Evolutionary conservation across 2,329 filamentous ascomycete species (phyloP), one percentile per base, ranked within the genome.

Genomic region (Colletotrichum sidae): DNA sequence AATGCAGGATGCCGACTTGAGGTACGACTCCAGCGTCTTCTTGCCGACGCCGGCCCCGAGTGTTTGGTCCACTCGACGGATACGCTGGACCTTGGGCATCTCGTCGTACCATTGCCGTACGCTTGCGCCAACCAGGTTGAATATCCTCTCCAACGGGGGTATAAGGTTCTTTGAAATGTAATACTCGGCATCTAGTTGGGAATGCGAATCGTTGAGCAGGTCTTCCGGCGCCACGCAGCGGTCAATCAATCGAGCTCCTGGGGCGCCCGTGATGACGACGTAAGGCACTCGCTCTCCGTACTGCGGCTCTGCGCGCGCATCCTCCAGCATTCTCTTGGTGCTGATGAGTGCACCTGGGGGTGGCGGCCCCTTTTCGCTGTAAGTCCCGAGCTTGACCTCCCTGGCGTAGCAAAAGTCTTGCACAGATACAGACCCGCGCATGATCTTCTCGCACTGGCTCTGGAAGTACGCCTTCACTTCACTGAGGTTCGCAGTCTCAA

Each of bases 161-260:
- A 99, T 96, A 8, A 99, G 75, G 74, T 97, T 98, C 81, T 97
- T 98, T 15, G 87, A 88, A 72, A 99, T 98, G 80, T 99, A 99
- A 78, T 99, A 99, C 71, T 97, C 94, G 0, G 94, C 90, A 73
- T 99, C 96, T 15, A 99, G 86, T 71, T 93, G 90, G 55, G 91
- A 86, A 71, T 95, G 88, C 25, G 92, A 88, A 69, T 92, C 92
- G 57, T 87, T 82, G 2, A 98, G 84, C 4, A 98, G 82, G 9
- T 90, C 89, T 71, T 97, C 94, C 0, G 96, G 96, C 38, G 93
- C 88, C 0, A 99, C 92, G 74, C 94, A 97, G 11, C 96, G 91
- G 76, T 98, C 95, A 69, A 94, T 90, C 8, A 99, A 86, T 37
- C 93, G 83, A 8, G 94, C 91, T 0, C 94, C 93, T 0, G 96